These are phyloP conservation scores for Neonothopanus nambi DNA, from an alignment of 1,284 basidiomycete genomes.

Conservation along the genomic window DNA sequence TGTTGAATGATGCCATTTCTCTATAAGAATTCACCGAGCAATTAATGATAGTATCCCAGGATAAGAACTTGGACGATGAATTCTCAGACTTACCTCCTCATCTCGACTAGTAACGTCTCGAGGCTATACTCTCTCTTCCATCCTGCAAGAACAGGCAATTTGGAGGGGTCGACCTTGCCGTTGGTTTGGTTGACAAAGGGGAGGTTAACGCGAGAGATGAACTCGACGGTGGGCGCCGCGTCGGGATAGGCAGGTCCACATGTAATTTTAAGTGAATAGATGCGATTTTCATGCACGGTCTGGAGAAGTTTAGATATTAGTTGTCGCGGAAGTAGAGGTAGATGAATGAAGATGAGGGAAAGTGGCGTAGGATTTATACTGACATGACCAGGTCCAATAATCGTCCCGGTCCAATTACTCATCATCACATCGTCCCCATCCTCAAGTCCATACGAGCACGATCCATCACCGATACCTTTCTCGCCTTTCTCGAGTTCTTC, in stretches of 20 bases:
- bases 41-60: too few relatives aligned
- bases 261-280: constrained; percentile 92
- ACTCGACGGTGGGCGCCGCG: constrained; percentile 74
- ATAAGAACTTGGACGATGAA: not conserved
- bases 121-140: constrained; percentile 82
- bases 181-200: constrained; percentile 83
- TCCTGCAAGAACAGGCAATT: constrained; percentile 67
- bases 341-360: not conserved
- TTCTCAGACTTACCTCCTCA: constrained; percentile 68
- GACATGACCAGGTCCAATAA: constrained; percentile 97
- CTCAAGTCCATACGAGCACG: constrained; percentile 93
- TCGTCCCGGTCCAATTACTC: constrained; percentile 98
- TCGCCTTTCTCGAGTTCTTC: constrained; percentile 99
- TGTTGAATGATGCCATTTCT: constrained; percentile 91
- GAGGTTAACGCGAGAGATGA: constrained; percentile 91
- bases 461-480: constrained; percentile 98
- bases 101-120: constrained; percentile 88
- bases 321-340: constrained; percentile 8
- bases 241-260: constrained; percentile 89
- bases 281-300: constrained; percentile 96
- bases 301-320: too few relatives aligned
- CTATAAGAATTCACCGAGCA: constrained; percentile 50
- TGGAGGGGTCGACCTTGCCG: constrained; percentile 77
- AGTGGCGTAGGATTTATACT: constrained; percentile 28
- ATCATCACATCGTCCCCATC: constrained; percentile 94